Evolutionary conservation across 164 flowering plant species (phyloP), one percentile per base, ranked within the genome.

Genomic region (Akebia trifoliata): DNA sequence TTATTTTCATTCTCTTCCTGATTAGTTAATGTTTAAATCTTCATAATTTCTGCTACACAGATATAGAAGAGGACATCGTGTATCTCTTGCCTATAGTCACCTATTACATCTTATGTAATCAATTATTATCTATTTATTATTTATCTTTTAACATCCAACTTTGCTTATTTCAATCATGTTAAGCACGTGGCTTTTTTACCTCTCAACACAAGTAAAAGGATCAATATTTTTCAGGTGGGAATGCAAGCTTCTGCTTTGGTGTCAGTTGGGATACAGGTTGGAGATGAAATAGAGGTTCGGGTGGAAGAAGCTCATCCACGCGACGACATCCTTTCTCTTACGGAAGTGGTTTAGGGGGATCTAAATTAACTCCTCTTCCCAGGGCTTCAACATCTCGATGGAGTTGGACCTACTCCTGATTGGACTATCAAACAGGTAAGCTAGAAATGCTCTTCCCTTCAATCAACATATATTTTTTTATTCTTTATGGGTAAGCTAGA

Each of bases 301-400:
- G 92, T 89, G 44, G 95, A 80, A 79, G 91, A 82, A 74, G 81
- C 98, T 53, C 83, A 89, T 77, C 95, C 97, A 38, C 91, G 98
- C 22, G 83, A 87, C 50, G 97, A 93, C 61, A 34, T 76, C 57
- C 72, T 89, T 57, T 72, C 68, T 1, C 78, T 89, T 29, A 77
- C 80, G 72, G 94, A 87, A 72, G 79, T 77, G 24, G 18, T 58
- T 48, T 65, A 25, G 17, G 37, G 44, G 34, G 24, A 17, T 2
- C 20, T 39, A 11, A 55, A 2, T 38, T 54, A 55, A 28, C n/a
- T n/a, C n/a, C 6, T 30, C 22, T 14, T 29, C 21, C 3, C 8
- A 7, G 15, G 7, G 8, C 20, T 28, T 10, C 15, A 14, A 14
- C 38, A 4, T 6, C 48, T 28, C 7, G 32, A 18, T 6, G 14